Evolutionary conservation across 1,284 basidiomycete genomes (phyloP), one percentile per base, ranked within the genome.

Genomic region (Cryptococcus hybrid): DNA sequence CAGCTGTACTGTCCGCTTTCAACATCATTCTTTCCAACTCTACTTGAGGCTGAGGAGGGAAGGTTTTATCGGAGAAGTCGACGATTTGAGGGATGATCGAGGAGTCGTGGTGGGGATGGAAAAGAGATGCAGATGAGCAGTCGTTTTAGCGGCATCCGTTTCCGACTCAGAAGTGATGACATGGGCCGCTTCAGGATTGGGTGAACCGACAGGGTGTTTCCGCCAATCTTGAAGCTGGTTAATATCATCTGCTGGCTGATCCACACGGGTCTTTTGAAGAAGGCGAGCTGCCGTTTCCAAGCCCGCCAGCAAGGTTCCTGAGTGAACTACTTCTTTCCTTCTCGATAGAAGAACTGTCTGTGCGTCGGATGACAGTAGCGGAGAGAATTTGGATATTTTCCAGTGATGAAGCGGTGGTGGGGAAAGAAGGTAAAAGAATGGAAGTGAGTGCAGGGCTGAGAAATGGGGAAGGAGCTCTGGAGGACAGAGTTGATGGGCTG

Each of bases 361-460:
- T 48, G 3, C 62, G 55, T 18, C 62, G 55, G 11, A 62, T 62
- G 40, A 68, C 64, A 4, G 59, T 66, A 30, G 68, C 61, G 2
- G 61, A 61, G 47, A 73, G 56, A 24, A 69, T 67, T 3, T 64
- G 62, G 44, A 69, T 71, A 11, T 66, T 64, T 46, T 69, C 65
- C 15, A 73, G 57, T 3, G 62, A 42, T 0, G 58, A 18, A 3
- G 63, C 5, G 8, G 57, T 51, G 11, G 69, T 60, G 1, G 71
- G 71, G 61, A 69, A 71, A 2, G 56, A 46, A 7, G 71, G 71
- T 0, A 73, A 54, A 38, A 71, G 63, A 18, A 68, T 54, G 7
- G 60, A 56, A 15, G n/a, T 18, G 36, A 51, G 50, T 7, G 55
- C 42, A 30, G 57, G 49, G 24, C 54, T 43, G 49, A 47, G 37